These are phyloP conservation scores for Diplodia scrobiculata DNA, from an alignment of 2,329 filamentous ascomycete species.

Conservation along the genomic window DNA sequence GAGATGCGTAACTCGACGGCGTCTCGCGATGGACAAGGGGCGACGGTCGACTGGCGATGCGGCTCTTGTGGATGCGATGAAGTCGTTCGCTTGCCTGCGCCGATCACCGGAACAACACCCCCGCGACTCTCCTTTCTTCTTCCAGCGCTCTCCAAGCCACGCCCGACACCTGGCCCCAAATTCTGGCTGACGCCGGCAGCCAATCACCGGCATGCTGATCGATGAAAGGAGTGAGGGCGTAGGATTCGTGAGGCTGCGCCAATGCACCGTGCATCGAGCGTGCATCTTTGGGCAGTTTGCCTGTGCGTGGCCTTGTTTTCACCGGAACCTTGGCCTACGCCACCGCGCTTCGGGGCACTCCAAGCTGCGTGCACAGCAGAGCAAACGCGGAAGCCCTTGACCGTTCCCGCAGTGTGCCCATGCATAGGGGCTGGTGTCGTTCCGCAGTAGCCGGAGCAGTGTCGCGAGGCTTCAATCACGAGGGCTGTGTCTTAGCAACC, in stretches of 20 bases:
- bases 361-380: background rate
- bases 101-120: background rate
- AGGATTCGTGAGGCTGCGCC: background rate
- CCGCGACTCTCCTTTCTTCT: background rate
- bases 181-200: background rate
- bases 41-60: background rate
- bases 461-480: background rate
- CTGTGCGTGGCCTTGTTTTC: background rate
- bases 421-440: background rate
- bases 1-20: background rate
- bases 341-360: background rate
- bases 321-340: background rate
- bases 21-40: background rate
- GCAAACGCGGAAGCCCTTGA: background rate
- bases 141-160: too few species aligned
- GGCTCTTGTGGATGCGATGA: background rate
- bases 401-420: background rate
- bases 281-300: background rate
- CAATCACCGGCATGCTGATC: too few species aligned
- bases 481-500: background rate
- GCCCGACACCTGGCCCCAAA: too few species aligned
- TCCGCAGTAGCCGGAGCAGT: background rate
- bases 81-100: background rate
- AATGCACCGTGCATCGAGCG: background rate
- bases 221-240: background rate